These are phyloP conservation scores for Penicillium daleae DNA, from an alignment of 495 filamentous ascomycete species.

Conservation along the genomic window DNA sequence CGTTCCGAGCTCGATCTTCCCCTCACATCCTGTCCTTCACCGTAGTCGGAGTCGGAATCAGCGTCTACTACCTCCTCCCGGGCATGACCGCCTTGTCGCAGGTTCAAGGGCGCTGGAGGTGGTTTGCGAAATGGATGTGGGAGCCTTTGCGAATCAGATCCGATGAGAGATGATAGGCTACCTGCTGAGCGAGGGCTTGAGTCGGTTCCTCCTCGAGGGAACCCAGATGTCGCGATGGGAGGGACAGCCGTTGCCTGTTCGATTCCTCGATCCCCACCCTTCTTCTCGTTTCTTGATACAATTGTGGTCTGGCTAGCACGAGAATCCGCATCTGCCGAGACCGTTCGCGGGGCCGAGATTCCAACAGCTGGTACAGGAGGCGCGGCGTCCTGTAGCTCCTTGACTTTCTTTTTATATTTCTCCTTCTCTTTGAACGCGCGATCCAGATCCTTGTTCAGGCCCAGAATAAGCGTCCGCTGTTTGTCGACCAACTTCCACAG, in stretches of 20 bases:
- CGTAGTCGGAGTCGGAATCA: constrained; percentile 82
- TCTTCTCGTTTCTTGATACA: constrained; percentile 1
- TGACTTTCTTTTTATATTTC: constrained; percentile 85
- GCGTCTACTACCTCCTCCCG: constrained; percentile 52
- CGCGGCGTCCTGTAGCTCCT: constrained; percentile 64
- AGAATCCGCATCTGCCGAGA: constrained; percentile 1
- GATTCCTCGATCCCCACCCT: not conserved
- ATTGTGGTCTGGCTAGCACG: constrained; percentile 1
- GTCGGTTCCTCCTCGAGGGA: constrained; percentile 10
- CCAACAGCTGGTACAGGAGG: constrained; percentile 52
- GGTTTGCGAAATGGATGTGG: constrained; percentile 72
- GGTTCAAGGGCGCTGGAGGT: constrained; percentile 82
- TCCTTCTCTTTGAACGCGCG: constrained; percentile 93
- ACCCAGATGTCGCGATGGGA: constrained; percentile 7
- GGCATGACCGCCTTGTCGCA: constrained; percentile 51
- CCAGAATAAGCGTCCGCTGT: constrained; percentile 89
- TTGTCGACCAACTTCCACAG: constrained; percentile 96
- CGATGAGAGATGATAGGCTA: constrained; percentile 19
- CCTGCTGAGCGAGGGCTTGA: constrained; percentile 24
- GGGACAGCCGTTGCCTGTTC: constrained; percentile 15
- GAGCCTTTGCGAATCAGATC: constrained; percentile 29
- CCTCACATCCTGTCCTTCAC: constrained; percentile 70
- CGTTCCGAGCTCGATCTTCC: constrained; percentile 63
- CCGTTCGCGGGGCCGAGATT: constrained; percentile 19
- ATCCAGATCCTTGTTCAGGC: constrained; percentile 93